Base-by-base conservation (phyloP, 1,284 basidiomycete genomes). In the Trichosporon faecale region DNA sequence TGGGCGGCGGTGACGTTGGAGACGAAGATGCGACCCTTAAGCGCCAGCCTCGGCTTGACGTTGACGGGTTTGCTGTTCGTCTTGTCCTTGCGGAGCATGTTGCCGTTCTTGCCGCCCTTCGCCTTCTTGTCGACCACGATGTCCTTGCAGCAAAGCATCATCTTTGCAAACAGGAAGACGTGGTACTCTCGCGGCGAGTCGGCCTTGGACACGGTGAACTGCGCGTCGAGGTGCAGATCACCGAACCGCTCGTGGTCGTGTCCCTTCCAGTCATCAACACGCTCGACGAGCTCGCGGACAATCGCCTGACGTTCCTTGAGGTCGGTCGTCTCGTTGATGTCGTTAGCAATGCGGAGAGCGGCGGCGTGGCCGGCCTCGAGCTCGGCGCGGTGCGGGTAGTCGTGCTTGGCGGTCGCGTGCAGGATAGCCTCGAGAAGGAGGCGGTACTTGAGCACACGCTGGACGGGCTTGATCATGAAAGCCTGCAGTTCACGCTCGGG, bases 231-330 rank as follows among this genome's bases (percentile, higher is more conserved):
- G 44, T 96, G 87, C 63, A 99, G 89, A 73, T 91, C 89, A 71
- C 97, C 97, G 76, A 99, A 99, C 76, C 93, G 92, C 76, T 90
- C 89, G 57, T 98, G 88, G 79, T 96, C 93, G 84, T 99, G 97
- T 6, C 96, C 96, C 83, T 99, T 99, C 97, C 97, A 99, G 83
- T 99, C 96, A 75, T 97, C 95, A 66, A 99, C 95, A 40, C 97
- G 90, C 44, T 86, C 86, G 73, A 91, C 88, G n/a, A 99, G 88
- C 79, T 93, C 93, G 82, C 91, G 89, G 68, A 98, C 94, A 1
- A 94, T 94, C 76, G 80, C 86, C 81, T 79, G 80, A 64, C 83
- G 83, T 84, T 94, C 92, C 65, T 90, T 93, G 75, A 88, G 85
- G 88, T 66, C 96, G 88, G 82, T 95, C 89, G 37, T 94, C 84